Evolutionary conservation across 306 rosid genomes (phyloP).

Genomic region (Pyrus betulifolia): DNA sequence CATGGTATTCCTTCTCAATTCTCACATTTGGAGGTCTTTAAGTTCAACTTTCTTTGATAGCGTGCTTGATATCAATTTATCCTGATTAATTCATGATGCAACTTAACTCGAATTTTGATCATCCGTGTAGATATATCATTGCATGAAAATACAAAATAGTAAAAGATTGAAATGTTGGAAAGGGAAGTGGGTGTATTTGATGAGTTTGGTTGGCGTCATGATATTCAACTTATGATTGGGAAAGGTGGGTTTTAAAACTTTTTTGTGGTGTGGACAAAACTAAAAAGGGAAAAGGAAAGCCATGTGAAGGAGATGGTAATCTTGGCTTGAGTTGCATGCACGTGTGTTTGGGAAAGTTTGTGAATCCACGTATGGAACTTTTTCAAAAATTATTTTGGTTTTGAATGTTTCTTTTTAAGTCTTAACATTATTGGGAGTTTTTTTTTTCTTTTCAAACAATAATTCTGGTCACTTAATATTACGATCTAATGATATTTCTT

Average conservation of each 20-base stretch:
- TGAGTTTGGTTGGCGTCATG: neutral
- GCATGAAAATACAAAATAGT: too few species aligned
- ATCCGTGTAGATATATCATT: too few species aligned
- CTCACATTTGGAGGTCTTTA: too few species aligned
- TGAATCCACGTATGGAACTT: neutral
- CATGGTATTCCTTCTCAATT: too few species aligned
- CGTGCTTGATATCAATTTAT: too few species aligned
- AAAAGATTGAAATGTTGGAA: neutral
- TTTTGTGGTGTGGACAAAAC: neutral
- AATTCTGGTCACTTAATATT: rapidly evolving
- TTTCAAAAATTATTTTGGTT: neutral
- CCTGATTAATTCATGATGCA: too few species aligned
- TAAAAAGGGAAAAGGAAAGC: neutral
- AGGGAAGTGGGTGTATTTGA: neutral
- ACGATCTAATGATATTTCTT: rapidly evolving
- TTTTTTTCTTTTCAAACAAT: too few species aligned
- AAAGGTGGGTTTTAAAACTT: neutral
- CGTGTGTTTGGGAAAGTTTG: neutral
- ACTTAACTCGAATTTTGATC: too few species aligned
- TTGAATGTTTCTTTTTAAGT: too few species aligned
- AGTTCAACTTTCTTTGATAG: too few species aligned
- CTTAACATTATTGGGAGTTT: too few species aligned
- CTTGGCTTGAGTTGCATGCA: neutral
- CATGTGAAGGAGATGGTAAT: neutral
- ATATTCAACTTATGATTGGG: neutral